phyloP scores from a whole-genome alignment of 2,329 filamentous ascomycete genomes.

The Colletotrichum sp. region DNA sequence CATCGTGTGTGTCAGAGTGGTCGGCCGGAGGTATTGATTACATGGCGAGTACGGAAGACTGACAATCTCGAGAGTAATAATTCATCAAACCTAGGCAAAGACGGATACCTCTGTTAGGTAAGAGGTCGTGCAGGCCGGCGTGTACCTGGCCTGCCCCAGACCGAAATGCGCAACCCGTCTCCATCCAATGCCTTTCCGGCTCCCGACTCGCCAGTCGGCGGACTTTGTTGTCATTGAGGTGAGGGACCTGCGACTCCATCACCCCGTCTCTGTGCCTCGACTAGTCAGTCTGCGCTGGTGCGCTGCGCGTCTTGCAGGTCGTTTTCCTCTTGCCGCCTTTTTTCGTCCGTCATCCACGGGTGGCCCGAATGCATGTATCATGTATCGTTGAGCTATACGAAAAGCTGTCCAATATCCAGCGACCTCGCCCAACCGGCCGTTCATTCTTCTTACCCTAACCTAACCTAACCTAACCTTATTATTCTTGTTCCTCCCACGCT shows the following conservation, averaged over 20 bases:
- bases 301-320: constrained; percentile 5
- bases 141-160: constrained; percentile 15
- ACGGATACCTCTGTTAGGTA: constrained; percentile 11
- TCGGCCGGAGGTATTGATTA: neutral
- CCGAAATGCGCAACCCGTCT: neutral
- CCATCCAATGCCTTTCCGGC: constrained; percentile 11
- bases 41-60: neutral
- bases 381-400: neutral
- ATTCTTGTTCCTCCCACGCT: neutral
- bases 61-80: neutral
- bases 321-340: neutral
- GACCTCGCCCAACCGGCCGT: neutral
- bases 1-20: neutral
- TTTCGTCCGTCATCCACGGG: neutral
- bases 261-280: neutral
- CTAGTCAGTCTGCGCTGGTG: neutral
- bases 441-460: constrained; percentile 8
- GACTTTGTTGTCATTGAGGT: neutral
- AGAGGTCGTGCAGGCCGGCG: neutral
- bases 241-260: neutral
- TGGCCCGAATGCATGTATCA: neutral
- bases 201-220: constrained; percentile 9
- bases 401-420: neutral
- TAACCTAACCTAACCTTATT: constrained; percentile 13
- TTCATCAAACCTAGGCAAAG: neutral